Conservation (phyloP, 352 stramenopile species). For the Phytopythium sindhum region DNA sequence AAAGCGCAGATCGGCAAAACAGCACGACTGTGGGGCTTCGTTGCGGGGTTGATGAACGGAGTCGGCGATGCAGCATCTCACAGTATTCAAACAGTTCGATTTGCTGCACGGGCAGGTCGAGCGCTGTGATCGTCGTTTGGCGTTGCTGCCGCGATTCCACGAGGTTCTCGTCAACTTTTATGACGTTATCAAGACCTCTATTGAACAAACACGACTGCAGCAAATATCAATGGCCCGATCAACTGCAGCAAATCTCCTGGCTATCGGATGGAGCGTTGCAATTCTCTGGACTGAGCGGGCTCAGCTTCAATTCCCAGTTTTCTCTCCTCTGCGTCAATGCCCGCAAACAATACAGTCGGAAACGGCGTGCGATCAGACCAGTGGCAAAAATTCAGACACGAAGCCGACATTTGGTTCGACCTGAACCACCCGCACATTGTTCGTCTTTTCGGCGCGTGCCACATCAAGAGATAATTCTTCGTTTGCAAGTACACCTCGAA, state of each 20-base stretch:
- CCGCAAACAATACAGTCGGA: background rate
- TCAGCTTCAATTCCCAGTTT: background rate
- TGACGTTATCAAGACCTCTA: background rate
- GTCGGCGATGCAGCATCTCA: background rate
- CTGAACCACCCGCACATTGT: constrained; percentile 16
- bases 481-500: constrained; percentile 8
- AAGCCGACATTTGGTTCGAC: constrained; percentile 17
- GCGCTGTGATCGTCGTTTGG: background rate
- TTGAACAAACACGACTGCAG: background rate
- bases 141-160: background rate
- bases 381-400: constrained; percentile 5
- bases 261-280: background rate
- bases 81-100: background rate
- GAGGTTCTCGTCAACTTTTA: background rate
- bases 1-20: background rate
- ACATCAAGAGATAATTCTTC: constrained; percentile 12
- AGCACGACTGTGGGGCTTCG: background rate
- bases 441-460: constrained; percentile 12
- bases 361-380: background rate
- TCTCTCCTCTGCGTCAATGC: background rate
- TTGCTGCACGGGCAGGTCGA: background rate
- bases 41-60: background rate
- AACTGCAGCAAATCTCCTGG: background rate
- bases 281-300: background rate
- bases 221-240: background rate